Conservation (phyloP, 1,284 basidiomycete species). For the Cutaneotrichosporon mucoides region DNA sequence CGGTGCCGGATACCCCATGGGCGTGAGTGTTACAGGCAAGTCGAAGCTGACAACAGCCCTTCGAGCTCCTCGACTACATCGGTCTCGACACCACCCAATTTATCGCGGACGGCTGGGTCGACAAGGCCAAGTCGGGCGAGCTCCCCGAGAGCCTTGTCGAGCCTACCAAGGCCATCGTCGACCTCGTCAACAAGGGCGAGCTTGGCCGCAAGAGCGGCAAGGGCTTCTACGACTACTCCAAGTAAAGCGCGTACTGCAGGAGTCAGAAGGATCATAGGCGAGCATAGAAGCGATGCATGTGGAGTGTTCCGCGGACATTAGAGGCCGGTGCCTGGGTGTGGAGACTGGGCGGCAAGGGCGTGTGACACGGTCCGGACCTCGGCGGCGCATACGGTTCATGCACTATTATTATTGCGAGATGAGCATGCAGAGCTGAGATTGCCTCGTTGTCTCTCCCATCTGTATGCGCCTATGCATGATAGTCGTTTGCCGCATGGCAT, state of each 20-base stretch:
- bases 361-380: too few species aligned
- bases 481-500: not conserved
- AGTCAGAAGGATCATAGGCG: not conserved
- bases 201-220: conserved; percentile 55
- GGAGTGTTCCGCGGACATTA: not conserved
- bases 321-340: not conserved
- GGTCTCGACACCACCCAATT: conserved; percentile 53
- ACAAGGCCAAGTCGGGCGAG: conserved; percentile 50
- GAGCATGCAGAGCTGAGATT: too few species aligned
- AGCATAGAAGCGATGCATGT: conserved; percentile 2
- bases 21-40: conserved; percentile 33
- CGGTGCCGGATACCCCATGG: conserved; percentile 54
- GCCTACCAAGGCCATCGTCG: conserved; percentile 51
- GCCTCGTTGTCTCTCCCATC: not conserved
- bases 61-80: conserved; percentile 51
- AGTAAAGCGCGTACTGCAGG: conserved; percentile 6
- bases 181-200: conserved; percentile 55
- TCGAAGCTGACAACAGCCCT: conserved; percentile 43
- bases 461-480: not conserved
- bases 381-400: too few species aligned
- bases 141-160: conserved; percentile 52
- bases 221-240: conserved; percentile 42
- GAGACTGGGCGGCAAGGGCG: not conserved
- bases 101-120: conserved; percentile 56
- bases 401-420: too few species aligned